Conservation (phyloP, 768 basidiomycete species). For the Lactarius vividus region DNA sequence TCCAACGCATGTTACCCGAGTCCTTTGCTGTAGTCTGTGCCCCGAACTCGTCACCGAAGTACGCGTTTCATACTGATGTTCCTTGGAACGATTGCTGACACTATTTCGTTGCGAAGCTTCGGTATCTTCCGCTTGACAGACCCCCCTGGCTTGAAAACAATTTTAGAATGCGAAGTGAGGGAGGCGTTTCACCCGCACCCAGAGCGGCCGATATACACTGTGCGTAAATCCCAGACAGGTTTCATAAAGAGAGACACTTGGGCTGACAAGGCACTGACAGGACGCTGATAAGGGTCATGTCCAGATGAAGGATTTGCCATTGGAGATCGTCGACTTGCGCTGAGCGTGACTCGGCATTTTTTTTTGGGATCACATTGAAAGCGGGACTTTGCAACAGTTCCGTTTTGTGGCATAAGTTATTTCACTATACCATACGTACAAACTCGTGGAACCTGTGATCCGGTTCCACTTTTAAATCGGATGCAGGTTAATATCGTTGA, state of each 20-base stretch:
- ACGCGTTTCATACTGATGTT: conserved; percentile 30
- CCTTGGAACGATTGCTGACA: conserved; percentile 2
- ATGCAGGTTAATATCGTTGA: conserved; percentile 13
- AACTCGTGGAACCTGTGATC: conserved; percentile 10
- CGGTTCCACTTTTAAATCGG: neutral
- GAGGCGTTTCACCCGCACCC: conserved; percentile 88
- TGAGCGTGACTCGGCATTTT: conserved; percentile 18
- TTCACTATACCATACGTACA: conserved; percentile 2
- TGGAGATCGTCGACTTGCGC: conserved; percentile 87
- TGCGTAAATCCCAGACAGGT: conserved; percentile 38
- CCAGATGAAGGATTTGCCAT: conserved; percentile 62
- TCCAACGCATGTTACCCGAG: conserved; percentile 87
- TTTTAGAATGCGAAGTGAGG: conserved; percentile 63
- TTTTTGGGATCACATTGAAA: conserved; percentile 12
- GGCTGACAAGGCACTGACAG: conserved; percentile 36
- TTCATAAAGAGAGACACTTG: neutral
- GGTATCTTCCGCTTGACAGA: conserved; percentile 90
- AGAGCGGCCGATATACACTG: conserved; percentile 82
- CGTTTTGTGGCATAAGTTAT: conserved; percentile 12
- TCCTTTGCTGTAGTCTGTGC: conserved; percentile 93
- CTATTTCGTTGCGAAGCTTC: conserved; percentile 46
- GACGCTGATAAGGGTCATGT: conserved; percentile 88
- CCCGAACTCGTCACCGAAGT: conserved; percentile 75
- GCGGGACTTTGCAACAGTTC: conserved; percentile 1
- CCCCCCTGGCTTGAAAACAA: conserved; percentile 74